A percentile compares a stretch with the other conserved stretches of the same genome.
These are phyloP conservation scores for Apiospora pterosperma DNA, from an alignment of 2,329 filamentous ascomycete genomes.

Conservation along the genomic window DNA sequence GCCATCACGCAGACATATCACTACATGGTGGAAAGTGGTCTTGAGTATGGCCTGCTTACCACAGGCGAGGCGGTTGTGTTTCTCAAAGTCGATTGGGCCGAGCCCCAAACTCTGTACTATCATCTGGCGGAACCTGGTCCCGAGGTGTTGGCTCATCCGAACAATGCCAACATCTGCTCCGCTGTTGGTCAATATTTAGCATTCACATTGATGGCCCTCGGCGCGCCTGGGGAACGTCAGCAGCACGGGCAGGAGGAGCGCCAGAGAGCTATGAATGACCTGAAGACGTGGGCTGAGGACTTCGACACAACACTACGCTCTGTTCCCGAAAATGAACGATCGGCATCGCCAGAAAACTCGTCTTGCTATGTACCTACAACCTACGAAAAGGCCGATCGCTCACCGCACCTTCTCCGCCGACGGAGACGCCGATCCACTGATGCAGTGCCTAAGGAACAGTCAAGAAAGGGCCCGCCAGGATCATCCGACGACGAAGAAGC, in stretches of 20 bases:
- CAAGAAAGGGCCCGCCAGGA: not conserved
- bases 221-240: too few relatives aligned
- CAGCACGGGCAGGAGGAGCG: constrained; percentile 17
- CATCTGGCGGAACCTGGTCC: constrained; percentile 25
- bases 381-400: constrained; percentile 16
- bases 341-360: constrained; percentile 9
- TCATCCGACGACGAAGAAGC: constrained; percentile 13
- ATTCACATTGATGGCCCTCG: constrained; percentile 24
- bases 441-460: not conserved
- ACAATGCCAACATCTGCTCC: constrained; percentile 17
- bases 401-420: constrained; percentile 7
- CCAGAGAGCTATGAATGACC: not conserved
- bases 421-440: not conserved
- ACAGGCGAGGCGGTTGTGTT: constrained; percentile 36
- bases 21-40: constrained; percentile 44
- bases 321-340: constrained; percentile 17
- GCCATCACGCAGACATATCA: constrained; percentile 45
- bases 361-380: constrained; percentile 12
- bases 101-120: constrained; percentile 25
- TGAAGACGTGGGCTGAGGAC: too few relatives aligned
- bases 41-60: too few relatives aligned
- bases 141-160: constrained; percentile 20
- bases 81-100: constrained; percentile 30
- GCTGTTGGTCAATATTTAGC: constrained; percentile 28
- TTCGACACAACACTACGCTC: constrained; percentile 16